Base-by-base conservation (phyloP, 306 rosid genomes). In the Neltuma alba region DNA sequence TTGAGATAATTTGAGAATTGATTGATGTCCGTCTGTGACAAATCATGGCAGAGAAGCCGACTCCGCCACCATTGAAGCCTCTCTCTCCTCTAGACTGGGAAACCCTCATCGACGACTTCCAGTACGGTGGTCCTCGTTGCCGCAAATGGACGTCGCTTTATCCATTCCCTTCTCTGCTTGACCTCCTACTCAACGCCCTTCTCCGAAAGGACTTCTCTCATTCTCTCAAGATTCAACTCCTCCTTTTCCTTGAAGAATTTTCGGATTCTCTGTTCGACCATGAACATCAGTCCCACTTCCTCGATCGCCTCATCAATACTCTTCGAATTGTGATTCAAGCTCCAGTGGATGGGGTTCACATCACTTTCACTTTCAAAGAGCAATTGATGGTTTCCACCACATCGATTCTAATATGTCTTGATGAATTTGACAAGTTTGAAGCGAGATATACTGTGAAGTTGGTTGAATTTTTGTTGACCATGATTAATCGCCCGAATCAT, bases 211-310 rank as follows among this genome's bases (percentile, higher is more conserved):
- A 95, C 58, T 85, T 89, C 81, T 85, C 97, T 72, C 88, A 79
- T 48, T 81, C 89, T 42, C 83, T 85, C 76, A 90, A 85, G 85
- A 83, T 89, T 81, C 89, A 87, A 5, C 88, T 92, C 80, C 82
- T 95, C 50, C 61, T 89, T 54, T 95, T 95, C 89, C 87, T 95
- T 76, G 98, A 95, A 11, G 97, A 95, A 63, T 95, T 91, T 77
- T 85, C 92, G 58, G 81, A 74, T 44, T 77, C 87, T 2, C 78
- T 86, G 28, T 88, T 88, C 82, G 20, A 60, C 67, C 60, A 73
- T 6, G 48, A 71, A 23, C 61, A 31, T 12, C 67, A 31, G 4
- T 30, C 67, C 66, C 47, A 30, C 1, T 74, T 75, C 4, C 85
- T 95, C 54, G 82, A 84, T 71, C 94, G 93, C 63, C 84, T 92